Percentiles rank a stretch among this genome's conserved stretches.
Evolutionary conservation across 805 yeast genomes (phyloP).

Genomic region (Metschnikowia amazonensis): DNA sequence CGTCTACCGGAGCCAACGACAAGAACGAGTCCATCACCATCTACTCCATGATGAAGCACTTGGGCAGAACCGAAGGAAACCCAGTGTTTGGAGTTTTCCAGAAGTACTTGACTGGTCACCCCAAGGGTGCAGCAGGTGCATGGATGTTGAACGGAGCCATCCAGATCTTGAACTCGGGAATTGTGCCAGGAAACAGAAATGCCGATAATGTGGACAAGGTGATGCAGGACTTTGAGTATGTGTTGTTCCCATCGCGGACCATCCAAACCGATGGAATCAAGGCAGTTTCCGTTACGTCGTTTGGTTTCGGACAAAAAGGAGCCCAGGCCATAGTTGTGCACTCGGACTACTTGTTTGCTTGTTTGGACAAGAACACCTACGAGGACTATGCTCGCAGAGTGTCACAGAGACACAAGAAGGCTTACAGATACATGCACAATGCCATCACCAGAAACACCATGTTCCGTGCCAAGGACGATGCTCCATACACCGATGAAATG

Average conservation of each 20-base stretch:
- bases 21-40: constrained; percentile 95
- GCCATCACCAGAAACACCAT: constrained; percentile 87
- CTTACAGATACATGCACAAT: constrained; percentile 93
- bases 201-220: constrained; percentile 92
- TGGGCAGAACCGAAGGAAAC: constrained; percentile 97
- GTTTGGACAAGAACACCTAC: constrained; percentile 69
- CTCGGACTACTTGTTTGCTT: constrained; percentile 89
- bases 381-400: constrained; percentile 70
- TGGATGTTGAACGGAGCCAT: constrained; percentile 99
- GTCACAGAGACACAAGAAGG: constrained; percentile 73
- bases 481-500: constrained; percentile 87
- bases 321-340: constrained; percentile 90
- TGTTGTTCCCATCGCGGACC: constrained; percentile 90
- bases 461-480: constrained; percentile 88
- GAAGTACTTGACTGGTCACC: constrained; percentile 98
- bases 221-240: constrained; percentile 79
- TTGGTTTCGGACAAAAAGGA: constrained; percentile 99
- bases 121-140: constrained; percentile 99
- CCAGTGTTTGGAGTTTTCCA: constrained; percentile 98
- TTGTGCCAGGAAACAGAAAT: constrained; percentile 98
- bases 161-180: constrained; percentile 86
- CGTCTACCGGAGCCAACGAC: constrained; percentile 97
- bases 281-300: constrained; percentile 95
- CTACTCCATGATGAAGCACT: constrained; percentile 87
- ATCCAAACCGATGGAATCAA: constrained; percentile 95